Base-by-base conservation (phyloP, 83 land plant species). In the Isoetes engelmannii region DNA sequence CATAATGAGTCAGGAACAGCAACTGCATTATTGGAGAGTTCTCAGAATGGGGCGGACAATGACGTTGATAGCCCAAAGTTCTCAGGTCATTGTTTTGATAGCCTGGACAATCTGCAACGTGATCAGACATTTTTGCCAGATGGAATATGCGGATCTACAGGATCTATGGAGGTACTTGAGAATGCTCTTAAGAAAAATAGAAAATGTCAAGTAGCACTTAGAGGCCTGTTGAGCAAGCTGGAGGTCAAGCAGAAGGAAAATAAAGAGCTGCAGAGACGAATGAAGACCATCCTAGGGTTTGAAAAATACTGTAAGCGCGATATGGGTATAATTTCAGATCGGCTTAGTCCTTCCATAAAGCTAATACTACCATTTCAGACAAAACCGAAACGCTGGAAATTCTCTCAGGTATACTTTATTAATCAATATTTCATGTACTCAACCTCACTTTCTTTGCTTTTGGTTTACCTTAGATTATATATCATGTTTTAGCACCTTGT, bases 181-280 rank as follows among this genome's bases (percentile, higher is more conserved):
- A 83, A 87, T 58, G 92, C 88, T 43, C 73, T 93, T 45, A 79
- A 81, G 72, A 93, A 83, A 77, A 93, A 93, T 48, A 77, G 92
- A 42, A 68, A 70, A 6, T 84, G 79, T 58, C 92, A 90, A 72
- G 84, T 77, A 45, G 57, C 73, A 51, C 49, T 93, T 6, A 56
- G 83, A 48, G 79, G 61, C 20, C 75, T 86, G 57, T 66, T 90
- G 61, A 47, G 69, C 21, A 78, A 82, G 48, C 61, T 90, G 57
- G 86, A 90, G 81, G 57, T 76, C 57, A 90, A 75, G 70, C 74
- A 86, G 69, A 84, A 83, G 60, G 87, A 83, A 50, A 87, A 90
- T 65, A 78, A 71, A 13, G 75, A 79, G 55, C 48, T 93, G 69
- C 86, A 58, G 56, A 67, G 82, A 5, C 85, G 82, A 17, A 79